Evolutionary conservation across 441 rosid genomes (phyloP), one percentile per base, ranked within the genome.

Genomic region (Raphanus hybrid): DNA sequence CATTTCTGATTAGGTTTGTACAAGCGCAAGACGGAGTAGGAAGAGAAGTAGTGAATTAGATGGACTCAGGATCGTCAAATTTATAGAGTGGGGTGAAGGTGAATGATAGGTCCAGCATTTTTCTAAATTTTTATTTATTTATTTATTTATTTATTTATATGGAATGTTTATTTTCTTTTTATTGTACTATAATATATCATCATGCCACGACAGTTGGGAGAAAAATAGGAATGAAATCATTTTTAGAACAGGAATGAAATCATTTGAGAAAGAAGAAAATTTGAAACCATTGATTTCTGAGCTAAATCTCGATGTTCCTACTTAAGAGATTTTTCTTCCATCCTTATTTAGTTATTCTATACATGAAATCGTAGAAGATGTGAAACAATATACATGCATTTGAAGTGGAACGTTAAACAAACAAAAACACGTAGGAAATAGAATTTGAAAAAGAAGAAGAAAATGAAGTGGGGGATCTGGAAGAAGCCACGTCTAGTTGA

Each of bases 401-500:
- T 18, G 39, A 60, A 20, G 5, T 43, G 35, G 59, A 54, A 18
- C 2, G 75, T 27, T 26, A 4, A 5, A 70, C 1, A 76, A 14
- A 11, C 0, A 52, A 29, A 54, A 55, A 41, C 75, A 77, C 66
- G 61, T 55, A 29, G 58, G 14, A 64, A 64, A 27, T 12, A 37
- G 16, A 54, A 4, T 11, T 62, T 9, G 5, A 5, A 12, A 15
- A 62, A 15, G 3, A 15, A 27, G 35, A 26, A 32, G 39, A 52
- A 69, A 29, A 12, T 64, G 71, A 57, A 27, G 61, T 55, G 65
- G 59, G 69, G 69, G 76, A 77, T 71, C 8, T 4, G 3, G 1
- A 29, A 65, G 57, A 23, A 59, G 81, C 81, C 81, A 71, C 76
- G 73, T 77, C 61, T 58, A 43, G 41, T 65, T 2, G 41, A 71